A percentile compares a stretch with the other conserved stretches of the same genome.
Conservation (phyloP, 2,329 filamentous ascomycete genomes). For the Ilyonectria sp. region DNA sequence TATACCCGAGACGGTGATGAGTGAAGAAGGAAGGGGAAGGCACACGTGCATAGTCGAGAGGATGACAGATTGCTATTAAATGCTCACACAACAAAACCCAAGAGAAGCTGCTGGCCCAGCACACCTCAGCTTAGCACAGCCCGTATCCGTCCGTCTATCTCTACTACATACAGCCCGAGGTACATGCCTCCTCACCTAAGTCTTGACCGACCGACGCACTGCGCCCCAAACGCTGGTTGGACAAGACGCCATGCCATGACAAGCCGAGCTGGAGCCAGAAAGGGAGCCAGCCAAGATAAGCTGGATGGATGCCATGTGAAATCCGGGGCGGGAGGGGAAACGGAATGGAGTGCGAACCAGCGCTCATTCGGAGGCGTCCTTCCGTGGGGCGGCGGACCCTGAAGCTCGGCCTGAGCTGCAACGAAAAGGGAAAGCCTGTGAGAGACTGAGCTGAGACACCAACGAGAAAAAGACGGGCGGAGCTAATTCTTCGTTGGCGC, state of each 20-base stretch:
- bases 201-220: constrained; percentile 1
- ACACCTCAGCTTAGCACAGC: too few species aligned
- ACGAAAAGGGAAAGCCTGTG: background rate
- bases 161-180: background rate
- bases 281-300: background rate
- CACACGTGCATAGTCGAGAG: background rate
- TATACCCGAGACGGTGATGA: background rate
- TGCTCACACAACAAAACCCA: background rate
- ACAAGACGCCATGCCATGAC: background rate
- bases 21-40: background rate
- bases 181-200: background rate
- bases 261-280: constrained; percentile 16
- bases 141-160: too few species aligned
- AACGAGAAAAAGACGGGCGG: background rate
- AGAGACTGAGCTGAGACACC: background rate
- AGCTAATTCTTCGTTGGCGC: background rate
- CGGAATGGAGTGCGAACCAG: background rate
- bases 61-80: constrained; percentile 9
- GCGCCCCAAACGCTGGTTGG: constrained; percentile 6
- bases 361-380: constrained; percentile 15
- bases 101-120: background rate
- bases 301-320: constrained; percentile 21
- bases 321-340: constrained; percentile 9
- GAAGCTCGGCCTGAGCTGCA: background rate
- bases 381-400: background rate